Evolutionary conservation across 169 alveolate species (phyloP).

Genomic region (Cryptosporidium viatorum): DNA sequence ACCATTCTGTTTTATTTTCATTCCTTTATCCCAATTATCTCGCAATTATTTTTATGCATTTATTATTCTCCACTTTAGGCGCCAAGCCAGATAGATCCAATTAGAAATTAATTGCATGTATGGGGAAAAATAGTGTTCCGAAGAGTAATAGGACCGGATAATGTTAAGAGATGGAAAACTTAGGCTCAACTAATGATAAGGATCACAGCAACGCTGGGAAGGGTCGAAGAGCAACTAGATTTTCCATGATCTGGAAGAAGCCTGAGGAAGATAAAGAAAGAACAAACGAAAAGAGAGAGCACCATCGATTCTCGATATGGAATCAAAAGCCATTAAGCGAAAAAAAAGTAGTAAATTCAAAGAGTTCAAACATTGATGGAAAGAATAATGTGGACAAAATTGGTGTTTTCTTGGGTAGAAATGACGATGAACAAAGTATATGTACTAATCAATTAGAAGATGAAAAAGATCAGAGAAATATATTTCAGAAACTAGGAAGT

Average conservation of each 20-base stretch:
- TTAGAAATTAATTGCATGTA: background rate
- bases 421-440: conserved; percentile 29
- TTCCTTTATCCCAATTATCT: background rate
- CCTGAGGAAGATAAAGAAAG: conserved; percentile 35
- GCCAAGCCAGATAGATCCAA: conserved; percentile 7
- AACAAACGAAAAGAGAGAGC: conserved; percentile 6
- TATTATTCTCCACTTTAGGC: conserved; percentile 7
- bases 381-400: conserved; percentile 37
- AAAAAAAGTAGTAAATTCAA: background rate
- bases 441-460: conserved; percentile 13
- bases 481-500: conserved; percentile 63
- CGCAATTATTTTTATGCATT: background rate
- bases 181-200: background rate
- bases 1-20: background rate
- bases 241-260: conserved; percentile 49
- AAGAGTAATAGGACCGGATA: background rate
- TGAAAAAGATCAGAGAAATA: conserved; percentile 23
- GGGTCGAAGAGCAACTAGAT: conserved; percentile 40
- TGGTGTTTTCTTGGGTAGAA: conserved; percentile 30
- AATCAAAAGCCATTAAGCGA: conserved; percentile 7
- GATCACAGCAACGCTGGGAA: background rate
- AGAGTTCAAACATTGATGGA: conserved; percentile 11
- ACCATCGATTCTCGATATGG: conserved; percentile 51
- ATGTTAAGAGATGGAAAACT: conserved; percentile 17
- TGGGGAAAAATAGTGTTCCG: background rate